Percentiles rank a stretch among this genome's conserved stretches.
Conservation (phyloP, 306 rosid species). For the Cucumis melo region DNA sequence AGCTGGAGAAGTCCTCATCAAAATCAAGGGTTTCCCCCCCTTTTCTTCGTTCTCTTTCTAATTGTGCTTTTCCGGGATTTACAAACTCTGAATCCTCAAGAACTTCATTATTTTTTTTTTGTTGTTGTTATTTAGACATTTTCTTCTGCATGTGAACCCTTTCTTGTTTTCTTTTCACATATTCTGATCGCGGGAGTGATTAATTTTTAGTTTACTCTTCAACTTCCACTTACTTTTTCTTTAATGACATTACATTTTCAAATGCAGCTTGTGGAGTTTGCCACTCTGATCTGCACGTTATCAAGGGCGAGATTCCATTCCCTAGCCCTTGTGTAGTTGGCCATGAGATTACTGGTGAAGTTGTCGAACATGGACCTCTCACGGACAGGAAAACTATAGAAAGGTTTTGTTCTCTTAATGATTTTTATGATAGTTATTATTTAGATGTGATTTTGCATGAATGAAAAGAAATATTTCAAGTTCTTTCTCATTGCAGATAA, state of each 20-base stretch:
- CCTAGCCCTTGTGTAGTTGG: constrained; percentile 75
- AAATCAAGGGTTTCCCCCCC: constrained; percentile 42
- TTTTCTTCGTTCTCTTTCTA: neutral
- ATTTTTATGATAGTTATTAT: neutral
- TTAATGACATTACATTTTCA: neutral
- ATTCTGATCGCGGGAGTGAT: neutral
- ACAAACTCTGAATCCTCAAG: neutral
- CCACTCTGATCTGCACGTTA: constrained; percentile 92
- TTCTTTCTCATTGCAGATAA: neutral
- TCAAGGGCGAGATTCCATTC: constrained; percentile 87
- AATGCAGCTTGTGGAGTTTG: constrained; percentile 89
- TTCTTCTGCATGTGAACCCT: neutral
- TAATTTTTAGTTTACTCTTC: neutral
- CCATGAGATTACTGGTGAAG: constrained; percentile 90
- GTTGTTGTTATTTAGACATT: neutral
- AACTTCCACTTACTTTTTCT: constrained; percentile 10
- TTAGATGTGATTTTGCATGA: neutral
- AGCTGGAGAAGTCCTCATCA: constrained; percentile 77
- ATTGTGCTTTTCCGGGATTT: neutral
- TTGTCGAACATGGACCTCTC: constrained; percentile 56
- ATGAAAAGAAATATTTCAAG: neutral
- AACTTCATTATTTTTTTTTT: neutral
- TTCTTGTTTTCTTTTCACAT: too few relatives aligned
- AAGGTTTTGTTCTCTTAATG: constrained; percentile 33
- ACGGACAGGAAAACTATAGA: constrained; percentile 31